These are phyloP conservation scores for Ehretia macrophylla DNA, from an alignment of 257 asterid species.

Conservation along the genomic window DNA sequence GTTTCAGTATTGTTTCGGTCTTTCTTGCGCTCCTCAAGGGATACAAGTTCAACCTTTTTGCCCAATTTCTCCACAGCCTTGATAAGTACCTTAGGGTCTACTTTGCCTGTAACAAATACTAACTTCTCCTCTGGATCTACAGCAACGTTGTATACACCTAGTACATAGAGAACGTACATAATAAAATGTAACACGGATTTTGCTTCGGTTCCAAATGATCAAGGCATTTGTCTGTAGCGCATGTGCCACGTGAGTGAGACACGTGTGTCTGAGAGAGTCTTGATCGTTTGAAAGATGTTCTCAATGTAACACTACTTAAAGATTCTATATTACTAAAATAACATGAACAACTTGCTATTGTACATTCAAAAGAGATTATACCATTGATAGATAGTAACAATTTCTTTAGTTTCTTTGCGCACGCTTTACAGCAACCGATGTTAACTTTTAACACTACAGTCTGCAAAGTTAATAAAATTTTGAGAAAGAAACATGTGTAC, in stretches of 20 bases:
- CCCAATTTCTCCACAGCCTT: constrained; percentile 1
- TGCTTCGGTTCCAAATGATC: not conserved
- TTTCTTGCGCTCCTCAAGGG: not conserved
- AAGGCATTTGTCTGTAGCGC: no score
- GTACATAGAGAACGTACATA: not conserved
- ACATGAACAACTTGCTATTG: no score
- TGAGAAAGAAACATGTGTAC: no score
- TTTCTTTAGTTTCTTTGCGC: not conserved
- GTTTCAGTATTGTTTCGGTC: not conserved
- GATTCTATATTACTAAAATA: no score
- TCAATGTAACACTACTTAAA: no score
- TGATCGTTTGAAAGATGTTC: no score
- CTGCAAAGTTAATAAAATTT: no score
- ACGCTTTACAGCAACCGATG: no score
- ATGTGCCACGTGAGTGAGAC: no score
- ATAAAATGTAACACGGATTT: no score
- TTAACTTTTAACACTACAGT: no score
- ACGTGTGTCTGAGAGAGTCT: no score
- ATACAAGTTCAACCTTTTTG: constrained; percentile 3
- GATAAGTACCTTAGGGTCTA: constrained; percentile 12
- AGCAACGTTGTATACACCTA: constrained; percentile 17
- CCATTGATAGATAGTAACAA: not conserved
- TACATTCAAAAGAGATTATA: not conserved
- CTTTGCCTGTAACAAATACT: constrained; percentile 5
- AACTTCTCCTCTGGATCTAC: constrained; percentile 6